Conservation (phyloP, 495 filamentous ascomycete genomes). For the Pyrenopolyporus hunteri region DNA sequence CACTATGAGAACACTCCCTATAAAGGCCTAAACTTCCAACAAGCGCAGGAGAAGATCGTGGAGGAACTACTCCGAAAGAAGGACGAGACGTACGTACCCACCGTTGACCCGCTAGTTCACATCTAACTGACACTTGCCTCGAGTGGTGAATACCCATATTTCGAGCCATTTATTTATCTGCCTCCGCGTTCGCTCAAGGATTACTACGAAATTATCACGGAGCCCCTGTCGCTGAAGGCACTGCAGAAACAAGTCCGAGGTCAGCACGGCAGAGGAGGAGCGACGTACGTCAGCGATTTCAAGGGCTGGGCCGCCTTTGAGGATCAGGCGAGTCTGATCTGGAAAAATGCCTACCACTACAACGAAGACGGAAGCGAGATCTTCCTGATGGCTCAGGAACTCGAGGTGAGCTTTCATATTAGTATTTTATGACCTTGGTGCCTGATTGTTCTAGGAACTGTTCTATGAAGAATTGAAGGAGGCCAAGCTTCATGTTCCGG, state of each 20-base stretch:
- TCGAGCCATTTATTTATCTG: constrained; percentile 68
- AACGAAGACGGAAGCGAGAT: constrained; percentile 90
- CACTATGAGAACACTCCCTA: constrained; percentile 60
- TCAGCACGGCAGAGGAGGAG: constrained; percentile 65
- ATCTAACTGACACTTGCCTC: constrained; percentile 24
- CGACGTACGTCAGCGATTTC: constrained; percentile 71
- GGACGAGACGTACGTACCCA: constrained; percentile 61
- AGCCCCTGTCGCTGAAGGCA: constrained; percentile 72
- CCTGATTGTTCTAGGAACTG: constrained; percentile 56
- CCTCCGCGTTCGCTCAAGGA: constrained; percentile 68
- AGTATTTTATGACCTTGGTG: not conserved
- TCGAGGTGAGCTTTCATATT: constrained; percentile 64
- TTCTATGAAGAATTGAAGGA: constrained; percentile 70
- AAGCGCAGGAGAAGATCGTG: constrained; percentile 82
- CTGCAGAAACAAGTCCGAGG: constrained; percentile 76
- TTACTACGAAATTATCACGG: constrained; percentile 76
- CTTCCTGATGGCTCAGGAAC: constrained; percentile 68
- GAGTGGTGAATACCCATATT: constrained; percentile 60
- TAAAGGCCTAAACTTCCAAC: constrained; percentile 71
- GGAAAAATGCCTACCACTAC: constrained; percentile 84
- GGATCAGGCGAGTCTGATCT: constrained; percentile 75
- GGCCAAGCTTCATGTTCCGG: constrained; percentile 67
- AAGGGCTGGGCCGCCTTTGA: constrained; percentile 82
- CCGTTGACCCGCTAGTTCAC: not conserved
- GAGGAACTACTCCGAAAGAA: constrained; percentile 68